phyloP scores from a whole-genome alignment of 441 rosid genomes.

The Gossypium gossypioides region DNA sequence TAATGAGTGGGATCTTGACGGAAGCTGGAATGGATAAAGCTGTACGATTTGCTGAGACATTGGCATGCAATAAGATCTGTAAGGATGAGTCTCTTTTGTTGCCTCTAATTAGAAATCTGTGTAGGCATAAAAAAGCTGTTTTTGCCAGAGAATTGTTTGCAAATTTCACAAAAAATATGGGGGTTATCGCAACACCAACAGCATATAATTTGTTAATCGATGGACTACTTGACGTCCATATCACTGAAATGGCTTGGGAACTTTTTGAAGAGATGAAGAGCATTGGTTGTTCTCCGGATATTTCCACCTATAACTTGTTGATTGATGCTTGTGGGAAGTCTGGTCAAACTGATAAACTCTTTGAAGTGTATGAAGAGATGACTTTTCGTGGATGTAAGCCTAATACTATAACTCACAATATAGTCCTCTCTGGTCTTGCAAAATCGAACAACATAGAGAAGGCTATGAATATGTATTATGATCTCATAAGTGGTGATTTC shows the following conservation, averaged over 20 bases:
- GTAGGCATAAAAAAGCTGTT: slow-evolving; percentile 45
- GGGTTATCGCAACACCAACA: slow-evolving; percentile 38
- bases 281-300: slow-evolving; percentile 51
- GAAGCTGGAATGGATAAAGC: slow-evolving; percentile 57
- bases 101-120: slow-evolving; percentile 54
- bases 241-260: slow-evolving; percentile 36
- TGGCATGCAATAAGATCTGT: slow-evolving; percentile 40
- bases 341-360: slow-evolving; percentile 41
- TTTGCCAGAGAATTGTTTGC: slow-evolving; percentile 42
- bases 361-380: slow-evolving; percentile 58
- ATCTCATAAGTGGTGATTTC: slow-evolving; percentile 62
- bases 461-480: slow-evolving; percentile 64
- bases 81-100: slow-evolving; percentile 48
- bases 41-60: slow-evolving; percentile 50
- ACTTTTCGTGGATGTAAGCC: slow-evolving; percentile 44
- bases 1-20: slow-evolving; percentile 56
- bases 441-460: slow-evolving; percentile 47
- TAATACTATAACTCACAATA: slow-evolving; percentile 65
- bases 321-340: slow-evolving; percentile 66
- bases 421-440: slow-evolving; percentile 62
- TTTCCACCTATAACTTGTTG: slow-evolving; percentile 60
- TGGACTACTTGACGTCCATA: slow-evolving; percentile 50
- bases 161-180: slow-evolving; percentile 53
- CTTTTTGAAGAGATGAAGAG: slow-evolving; percentile 54
- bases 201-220: slow-evolving; percentile 51